Evolutionary conservation across 2,329 filamentous ascomycete genomes (phyloP), one percentile per base, ranked within the genome.

Genomic region (Alternaria brassicicola): DNA sequence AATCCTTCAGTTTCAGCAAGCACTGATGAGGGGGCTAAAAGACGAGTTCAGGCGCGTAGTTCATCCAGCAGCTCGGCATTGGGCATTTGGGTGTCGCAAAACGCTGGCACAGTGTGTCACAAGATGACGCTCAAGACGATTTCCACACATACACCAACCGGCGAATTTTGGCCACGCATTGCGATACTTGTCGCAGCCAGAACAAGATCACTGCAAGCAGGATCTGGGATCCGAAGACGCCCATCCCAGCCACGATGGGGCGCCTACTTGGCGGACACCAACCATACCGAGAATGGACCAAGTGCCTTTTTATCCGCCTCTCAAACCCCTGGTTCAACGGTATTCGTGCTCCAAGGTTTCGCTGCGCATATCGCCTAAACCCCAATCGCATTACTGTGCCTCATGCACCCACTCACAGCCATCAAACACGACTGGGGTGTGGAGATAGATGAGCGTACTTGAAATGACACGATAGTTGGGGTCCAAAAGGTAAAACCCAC

Each of bases 401-500:
- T 31, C 12, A 12, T 31, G 26, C 50, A 46, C 28, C 39, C 50
- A 53, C 30, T 45, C 50, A 46, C 41, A 25, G 30, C 12, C 17
- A 25, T 31, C 30, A n/a, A 17, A 38, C 26, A 23, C 2, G 39
- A 46, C 50, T 25, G 15, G 50, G 50, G 46, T 53, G 28, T 53
- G 10, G 21, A 21, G 39, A 52, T 52, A 43, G 38, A 28, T n/a
- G 21, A 23, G 23, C 50, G 23, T 25, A 36, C 1, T 8, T 45
- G 7, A 46, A 53, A 36, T 52, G 50, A 53, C 39, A 53, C 39
- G 39, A 31, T 36, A 43, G 30, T 45, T 53, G 39, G 50, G 50
- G 50, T 42, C 50, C 30, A 53, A 33, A 45, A 46, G 50, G 17
- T 21, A 25, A 33, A 43, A 33, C 21, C 38, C 36, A 42, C 36